Percentiles rank a stretch among this genome's conserved stretches.
Conservation (phyloP, 1,139 yeast genomes). For the Yamadazyma jaroonii region DNA sequence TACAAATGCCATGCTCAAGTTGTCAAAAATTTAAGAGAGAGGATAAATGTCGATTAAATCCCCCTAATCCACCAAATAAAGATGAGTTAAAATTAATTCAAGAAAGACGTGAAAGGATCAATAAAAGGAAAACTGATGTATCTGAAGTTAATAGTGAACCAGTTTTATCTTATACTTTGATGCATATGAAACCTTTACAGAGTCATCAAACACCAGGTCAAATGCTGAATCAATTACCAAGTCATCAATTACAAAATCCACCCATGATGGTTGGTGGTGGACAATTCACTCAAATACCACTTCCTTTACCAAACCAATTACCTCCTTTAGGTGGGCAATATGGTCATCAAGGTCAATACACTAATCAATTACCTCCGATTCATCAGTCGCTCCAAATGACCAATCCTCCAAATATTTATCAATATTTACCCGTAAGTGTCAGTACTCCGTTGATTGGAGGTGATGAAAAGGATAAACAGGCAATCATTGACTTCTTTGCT, state of each 20-base stretch:
- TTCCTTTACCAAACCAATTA: not conserved
- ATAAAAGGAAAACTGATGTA: constrained; percentile 9
- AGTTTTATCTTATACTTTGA: not conserved
- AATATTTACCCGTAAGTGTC: not conserved
- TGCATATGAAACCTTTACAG: not conserved
- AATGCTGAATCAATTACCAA: not conserved
- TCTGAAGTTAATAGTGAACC: not conserved
- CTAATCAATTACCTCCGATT: not conserved
- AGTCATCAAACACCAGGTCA: not conserved
- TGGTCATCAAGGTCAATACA: not conserved
- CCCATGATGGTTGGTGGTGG: not conserved
- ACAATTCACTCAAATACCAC: not conserved
- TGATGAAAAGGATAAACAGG: not conserved
- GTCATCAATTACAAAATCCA: not conserved
- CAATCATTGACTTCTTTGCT: not conserved
- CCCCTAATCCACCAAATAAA: constrained; percentile 47
- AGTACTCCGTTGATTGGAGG: not conserved
- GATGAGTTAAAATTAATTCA: constrained; percentile 23
- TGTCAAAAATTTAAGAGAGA: constrained; percentile 44
- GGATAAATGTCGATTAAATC: constrained; percentile 35
- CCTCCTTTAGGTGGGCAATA: not conserved
- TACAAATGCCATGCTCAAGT: constrained; percentile 47
- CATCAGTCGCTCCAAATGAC: too few relatives aligned
- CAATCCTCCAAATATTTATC: too few relatives aligned
- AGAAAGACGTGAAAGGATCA: constrained; percentile 22